Conservation (phyloP, 345 rosid genomes). For the Eutrema japonicum region DNA sequence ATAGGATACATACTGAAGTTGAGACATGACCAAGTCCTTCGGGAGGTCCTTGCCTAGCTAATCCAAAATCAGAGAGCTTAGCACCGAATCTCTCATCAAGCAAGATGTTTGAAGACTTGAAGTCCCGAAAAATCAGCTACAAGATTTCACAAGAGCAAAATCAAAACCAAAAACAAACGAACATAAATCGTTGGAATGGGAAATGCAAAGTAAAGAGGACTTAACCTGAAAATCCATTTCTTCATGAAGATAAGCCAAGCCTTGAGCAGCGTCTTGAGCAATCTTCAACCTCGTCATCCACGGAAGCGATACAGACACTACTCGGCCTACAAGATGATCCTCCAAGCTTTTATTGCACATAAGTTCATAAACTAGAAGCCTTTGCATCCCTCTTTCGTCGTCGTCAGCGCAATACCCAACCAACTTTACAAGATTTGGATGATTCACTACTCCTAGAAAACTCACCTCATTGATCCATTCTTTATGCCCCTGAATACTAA, state of each 20-base stretch:
- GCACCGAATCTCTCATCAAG: slow-evolving; percentile 85
- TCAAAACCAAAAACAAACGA: not conserved
- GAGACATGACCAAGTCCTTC: slow-evolving; percentile 89
- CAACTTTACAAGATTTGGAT: slow-evolving; percentile 90
- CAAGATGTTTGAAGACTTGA: slow-evolving; percentile 86
- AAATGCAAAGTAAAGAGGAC: no score
- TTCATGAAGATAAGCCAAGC: slow-evolving; percentile 93
- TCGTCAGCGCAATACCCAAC: slow-evolving; percentile 96
- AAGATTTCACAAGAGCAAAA: slow-evolving; percentile 3
- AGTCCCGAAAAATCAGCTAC: slow-evolving; percentile 92
- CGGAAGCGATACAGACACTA: slow-evolving; percentile 53
- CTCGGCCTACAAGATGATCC: slow-evolving; percentile 71
- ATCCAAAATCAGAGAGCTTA: slow-evolving; percentile 94
- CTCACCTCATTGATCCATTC: slow-evolving; percentile 98
- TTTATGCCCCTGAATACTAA: slow-evolving; percentile 93
- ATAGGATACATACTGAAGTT: slow-evolving; percentile 62
- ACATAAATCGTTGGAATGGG: no score
- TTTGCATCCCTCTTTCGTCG: slow-evolving; percentile 90
- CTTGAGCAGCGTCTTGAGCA: slow-evolving; percentile 91
- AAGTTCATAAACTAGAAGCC: slow-evolving; percentile 87
- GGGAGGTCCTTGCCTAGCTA: slow-evolving; percentile 93
- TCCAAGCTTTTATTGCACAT: slow-evolving; percentile 92
- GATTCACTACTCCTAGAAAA: slow-evolving; percentile 87
- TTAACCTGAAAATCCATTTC: slow-evolving; percentile 94
- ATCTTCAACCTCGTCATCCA: slow-evolving; percentile 80